Evolutionary conservation across 1,284 basidiomycete species (phyloP), one percentile per base, ranked within the genome.

Genomic region (Naganishia liquefaciens): DNA sequence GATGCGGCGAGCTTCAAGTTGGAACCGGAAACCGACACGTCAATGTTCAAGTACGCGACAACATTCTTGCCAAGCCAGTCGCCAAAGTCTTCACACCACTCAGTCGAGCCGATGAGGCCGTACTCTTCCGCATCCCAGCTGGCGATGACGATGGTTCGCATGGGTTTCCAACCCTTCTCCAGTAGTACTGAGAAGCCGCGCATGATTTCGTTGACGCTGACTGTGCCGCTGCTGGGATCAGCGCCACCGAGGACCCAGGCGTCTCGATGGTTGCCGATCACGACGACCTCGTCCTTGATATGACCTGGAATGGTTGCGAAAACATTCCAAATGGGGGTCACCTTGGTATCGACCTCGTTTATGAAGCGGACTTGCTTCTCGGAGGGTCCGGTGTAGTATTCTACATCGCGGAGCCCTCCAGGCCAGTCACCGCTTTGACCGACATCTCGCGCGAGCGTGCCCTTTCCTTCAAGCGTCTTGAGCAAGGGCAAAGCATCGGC

Each of bases 111-210:
- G 50, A 96, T 81, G 42, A 95, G 82, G 30, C 92, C 92, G 67
- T 92, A 91, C 86, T 67, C 94, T 80, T 97, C 93, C 0, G 86
- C 94, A 76, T 95, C 92, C 93, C 91, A 96, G 68, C 87, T 89
- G 4, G 90, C 91, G 58, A 97, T 82, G n/a, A 95, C 79, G 71
- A 95, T 86, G 19, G 90, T 94, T 64, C 93, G 82, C 44, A 93
- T 79, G 4, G 94, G 94, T 72, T 86, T 89, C 94, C 94, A 98
- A 28, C 92, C 93, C 17, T 80, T 81, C 69, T 80, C 81, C 25
- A 90, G 74, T 1, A 97, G 81, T 10, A 81, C 79, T 37, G 91
- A 92, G 64, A 93, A 84, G n/a, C 90, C 91, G 40, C 86, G 85
- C 65, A 94, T 83, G 28, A 93, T 82, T 76, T 97, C 93, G 71